Conservation (phyloP, 768 basidiomycete species). For the Mycena kentingensis region DNA sequence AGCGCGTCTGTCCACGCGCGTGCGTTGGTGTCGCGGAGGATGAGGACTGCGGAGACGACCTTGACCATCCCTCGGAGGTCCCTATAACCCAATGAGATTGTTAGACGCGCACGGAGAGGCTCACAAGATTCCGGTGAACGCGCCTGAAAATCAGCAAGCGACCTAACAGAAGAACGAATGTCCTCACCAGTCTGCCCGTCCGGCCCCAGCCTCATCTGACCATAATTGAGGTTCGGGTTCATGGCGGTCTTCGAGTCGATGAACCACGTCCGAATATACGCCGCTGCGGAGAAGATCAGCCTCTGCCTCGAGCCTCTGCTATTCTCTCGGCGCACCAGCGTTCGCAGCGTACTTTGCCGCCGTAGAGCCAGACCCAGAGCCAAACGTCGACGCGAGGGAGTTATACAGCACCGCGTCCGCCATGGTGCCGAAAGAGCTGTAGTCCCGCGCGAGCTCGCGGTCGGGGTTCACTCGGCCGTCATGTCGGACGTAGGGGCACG, state of each 20-base stretch:
- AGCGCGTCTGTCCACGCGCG: slow-evolving; percentile 56
- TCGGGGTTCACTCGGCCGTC: slow-evolving; percentile 73
- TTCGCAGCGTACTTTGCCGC: slow-evolving; percentile 43
- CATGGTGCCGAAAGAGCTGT: slow-evolving; percentile 54
- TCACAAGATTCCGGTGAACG: neutral
- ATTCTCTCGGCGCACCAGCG: slow-evolving; percentile 35
- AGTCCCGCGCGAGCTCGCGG: slow-evolving; percentile 52
- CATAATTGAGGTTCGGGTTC: slow-evolving; percentile 66
- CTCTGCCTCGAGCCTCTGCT: neutral
- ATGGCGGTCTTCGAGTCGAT: slow-evolving; percentile 55
- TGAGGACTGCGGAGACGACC: slow-evolving; percentile 52
- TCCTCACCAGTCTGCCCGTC: slow-evolving; percentile 39
- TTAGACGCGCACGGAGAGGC: neutral
- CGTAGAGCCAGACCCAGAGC: slow-evolving; percentile 35
- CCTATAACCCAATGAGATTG: slow-evolving; percentile 30
- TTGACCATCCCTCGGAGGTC: slow-evolving; percentile 64
- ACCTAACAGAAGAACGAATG: neutral
- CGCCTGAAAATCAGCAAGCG: neutral
- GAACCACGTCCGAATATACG: slow-evolving; percentile 61
- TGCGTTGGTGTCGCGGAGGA: slow-evolving; percentile 51
- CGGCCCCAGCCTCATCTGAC: slow-evolving; percentile 50
- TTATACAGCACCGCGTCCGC: slow-evolving; percentile 65
- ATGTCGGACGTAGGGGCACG: slow-evolving; percentile 55
- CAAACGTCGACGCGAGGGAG: slow-evolving; percentile 54
- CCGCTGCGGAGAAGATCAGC: slow-evolving; percentile 29